Base-by-base conservation (phyloP, 257 asterid species). In the Craterostigma plantagineum region DNA sequence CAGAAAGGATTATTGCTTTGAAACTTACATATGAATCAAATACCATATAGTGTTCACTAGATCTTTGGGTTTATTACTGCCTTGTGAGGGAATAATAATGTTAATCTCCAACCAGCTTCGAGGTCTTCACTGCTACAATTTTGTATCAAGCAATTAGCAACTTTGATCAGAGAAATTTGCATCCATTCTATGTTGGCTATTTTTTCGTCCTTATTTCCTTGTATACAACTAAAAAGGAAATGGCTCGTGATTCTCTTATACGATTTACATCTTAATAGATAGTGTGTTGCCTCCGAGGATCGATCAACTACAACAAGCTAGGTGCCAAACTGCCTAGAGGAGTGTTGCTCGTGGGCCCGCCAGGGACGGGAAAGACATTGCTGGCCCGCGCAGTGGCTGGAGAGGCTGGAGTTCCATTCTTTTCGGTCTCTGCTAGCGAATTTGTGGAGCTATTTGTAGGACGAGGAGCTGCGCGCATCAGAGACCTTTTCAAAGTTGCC, bases 311-410 rank as follows among this genome's bases (percentile, higher is more conserved):
- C 72, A 72, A 63, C 51, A 79, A 80, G 66, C 83, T 90, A 34
- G 99, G 95, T 42, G 99, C 95, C 45, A 90, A 80, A 61, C 57
- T 90, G 53, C 95, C 99, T 9, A 64, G 75, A 70, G 99, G 95
- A 0, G 91, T 90, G 58, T 77, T 90, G 40, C 94, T 90, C 12
- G 94, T 83, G n/a, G 98, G 98, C 34, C 98, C 95, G 18, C 98
- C 98, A 11, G 98, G 95, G 45, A 82, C 95, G 3, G 93, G 98
- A 16, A 90, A 90, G 66, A 83, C 95, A 3, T 67, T 90, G 46
- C 69, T 90, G 38, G 98, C 94, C 50, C 95, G 95, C 51, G 99
- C 99, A 18, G 99, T 90, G 42, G 94, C 94, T 38, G 99, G 95
- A 51, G 94, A 90, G 69, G 92, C 99, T 11, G 91, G 91, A 33